Evolutionary conservation across 352 stramenopile genomes (phyloP), one percentile per base, ranked within the genome.

Genomic region (Globisporangium abappressorium): DNA sequence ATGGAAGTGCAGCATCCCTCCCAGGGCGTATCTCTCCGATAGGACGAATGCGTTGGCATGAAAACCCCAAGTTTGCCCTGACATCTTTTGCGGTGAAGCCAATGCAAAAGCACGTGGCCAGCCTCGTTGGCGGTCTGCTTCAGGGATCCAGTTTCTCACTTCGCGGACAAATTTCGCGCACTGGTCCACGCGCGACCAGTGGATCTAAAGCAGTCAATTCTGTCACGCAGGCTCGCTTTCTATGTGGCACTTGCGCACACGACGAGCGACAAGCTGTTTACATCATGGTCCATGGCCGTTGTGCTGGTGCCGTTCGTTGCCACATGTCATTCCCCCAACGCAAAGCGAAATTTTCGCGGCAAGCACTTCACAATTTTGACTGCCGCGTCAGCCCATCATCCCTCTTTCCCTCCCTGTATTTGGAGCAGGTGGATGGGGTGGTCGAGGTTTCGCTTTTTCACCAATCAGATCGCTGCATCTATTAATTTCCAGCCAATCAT

Each of bases 131-230:
- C 3, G 33, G 33, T 38, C 33, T n/a, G n/a, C n/a, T n/a, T n/a
- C n/a, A 18, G 49, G 9, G 54, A 43, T 60, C 20, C 54, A 14
- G 55, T 47, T 61, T 61, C 33, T 47, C 30, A 62, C 56, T 62
- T 62, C 56, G n/a, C 22, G 36, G 18, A 47, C 56, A 62, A 62
- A 49, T 62, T 62, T 62, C 20, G 56, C 55, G 41, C 41, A 47
- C 41, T 15, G 14, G 41, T 15, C 14, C 14, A 5, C 41, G 41
- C 8, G 41, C 41, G 41, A 47, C 41, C 41, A 60, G 26, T 26
- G 33, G 3, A 61, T 14, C 28, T 15, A 61, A 61, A 15, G 28
- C 26, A 24, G 8, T 33, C 26, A 36, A 38, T 43, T 47, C 55
- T 57, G 49, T 57, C 49, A 33, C 41, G 14, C 41, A 30, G 20